phyloP scores from a whole-genome alignment of 495 filamentous ascomycete species.

The Penicillium waksmanii region DNA sequence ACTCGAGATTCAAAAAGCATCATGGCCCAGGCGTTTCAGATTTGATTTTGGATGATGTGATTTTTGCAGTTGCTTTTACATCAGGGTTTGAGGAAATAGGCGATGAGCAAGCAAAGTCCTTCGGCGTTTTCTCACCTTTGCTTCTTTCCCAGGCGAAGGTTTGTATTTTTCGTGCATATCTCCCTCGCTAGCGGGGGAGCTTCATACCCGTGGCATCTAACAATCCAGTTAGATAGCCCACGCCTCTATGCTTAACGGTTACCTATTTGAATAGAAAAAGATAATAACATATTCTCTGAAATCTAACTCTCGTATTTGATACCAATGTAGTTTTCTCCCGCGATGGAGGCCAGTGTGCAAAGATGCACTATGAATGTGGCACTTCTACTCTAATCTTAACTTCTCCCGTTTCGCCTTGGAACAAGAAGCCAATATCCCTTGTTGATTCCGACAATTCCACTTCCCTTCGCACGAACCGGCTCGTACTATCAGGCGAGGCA shows the following conservation, averaged over 20 bases:
- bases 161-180: constrained; percentile 24
- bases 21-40: constrained; percentile 32
- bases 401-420: constrained; percentile 64
- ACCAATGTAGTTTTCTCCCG: too few species aligned
- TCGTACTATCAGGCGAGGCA: constrained; percentile 21
- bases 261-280: constrained; percentile 12
- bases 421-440: constrained; percentile 77
- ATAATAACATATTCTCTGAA: constrained; percentile 59
- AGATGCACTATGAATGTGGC: neutral
- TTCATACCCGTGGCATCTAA: constrained; percentile 25
- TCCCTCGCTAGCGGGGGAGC: constrained; percentile 16
- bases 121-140: constrained; percentile 33
- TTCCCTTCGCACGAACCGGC: constrained; percentile 69
- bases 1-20: constrained; percentile 30
- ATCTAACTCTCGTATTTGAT: constrained; percentile 37
- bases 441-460: constrained; percentile 82
- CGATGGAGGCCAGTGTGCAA: too few species aligned
- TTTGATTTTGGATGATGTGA: constrained; percentile 5
- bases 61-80: constrained; percentile 13
- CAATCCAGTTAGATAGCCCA: constrained; percentile 14
- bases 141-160: constrained; percentile 15
- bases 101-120: constrained; percentile 28
- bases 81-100: constrained; percentile 24
- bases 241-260: constrained; percentile 18
- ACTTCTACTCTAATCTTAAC: constrained; percentile 71